Percentiles rank a stretch among this genome's conserved stretches.
phyloP scores from a whole-genome alignment of 2,329 filamentous ascomycete species.

The Venturiaceae sp. region DNA sequence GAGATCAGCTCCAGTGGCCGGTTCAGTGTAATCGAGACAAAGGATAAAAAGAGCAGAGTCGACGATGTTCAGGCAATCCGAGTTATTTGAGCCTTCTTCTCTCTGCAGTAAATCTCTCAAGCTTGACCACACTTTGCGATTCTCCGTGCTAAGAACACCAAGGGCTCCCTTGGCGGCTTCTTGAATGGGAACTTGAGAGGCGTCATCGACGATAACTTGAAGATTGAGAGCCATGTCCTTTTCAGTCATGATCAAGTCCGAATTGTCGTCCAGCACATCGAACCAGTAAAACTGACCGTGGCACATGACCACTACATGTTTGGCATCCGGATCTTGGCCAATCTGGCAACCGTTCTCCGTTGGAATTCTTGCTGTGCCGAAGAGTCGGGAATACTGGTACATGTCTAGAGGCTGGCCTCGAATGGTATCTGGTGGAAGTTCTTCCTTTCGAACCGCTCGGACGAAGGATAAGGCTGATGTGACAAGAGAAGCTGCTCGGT shows the following conservation, averaged over 20 bases:
- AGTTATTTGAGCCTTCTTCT: constrained; percentile 85
- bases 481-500: constrained; percentile 81
- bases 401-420: constrained; percentile 84
- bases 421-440: constrained; percentile 79
- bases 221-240: constrained; percentile 87
- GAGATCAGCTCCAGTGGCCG: constrained; percentile 68
- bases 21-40: constrained; percentile 88
- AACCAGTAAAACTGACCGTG: constrained; percentile 99
- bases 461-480: constrained; percentile 89
- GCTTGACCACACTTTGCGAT: constrained; percentile 91
- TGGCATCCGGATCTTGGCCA: constrained; percentile 85
- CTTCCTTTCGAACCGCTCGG: constrained; percentile 82
- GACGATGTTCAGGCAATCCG: constrained; percentile 89
- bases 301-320: constrained; percentile 86
- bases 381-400: constrained; percentile 95
- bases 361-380: constrained; percentile 88
- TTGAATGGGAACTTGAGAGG: constrained; percentile 78
- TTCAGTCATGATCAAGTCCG: constrained; percentile 94
- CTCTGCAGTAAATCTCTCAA: constrained; percentile 78
- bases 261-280: constrained; percentile 88
- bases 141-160: constrained; percentile 91
- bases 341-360: constrained; percentile 94
- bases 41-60: constrained; percentile 89
- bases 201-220: constrained; percentile 86
- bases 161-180: constrained; percentile 92